Percentiles rank a stretch among this genome's conserved stretches.
Evolutionary conservation across 2,329 filamentous ascomycete genomes (phyloP).

Genomic region (Hypoxylon sp.): DNA sequence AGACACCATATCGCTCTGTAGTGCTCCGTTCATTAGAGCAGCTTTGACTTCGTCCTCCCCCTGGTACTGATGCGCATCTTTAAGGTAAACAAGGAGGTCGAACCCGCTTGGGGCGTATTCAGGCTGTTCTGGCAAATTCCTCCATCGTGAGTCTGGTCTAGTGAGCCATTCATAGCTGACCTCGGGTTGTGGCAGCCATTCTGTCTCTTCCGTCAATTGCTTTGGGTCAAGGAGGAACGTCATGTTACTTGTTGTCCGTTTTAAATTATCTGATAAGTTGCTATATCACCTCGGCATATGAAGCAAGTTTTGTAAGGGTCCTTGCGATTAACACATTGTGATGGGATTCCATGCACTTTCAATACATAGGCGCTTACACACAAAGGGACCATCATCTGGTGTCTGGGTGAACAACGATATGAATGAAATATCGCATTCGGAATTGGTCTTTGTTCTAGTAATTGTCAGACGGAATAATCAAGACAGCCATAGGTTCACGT

Average conservation of each 20-base stretch:
- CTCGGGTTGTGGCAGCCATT: too few species aligned
- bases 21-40: too few species aligned
- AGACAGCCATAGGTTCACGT: too few species aligned
- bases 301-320: not conserved
- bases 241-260: not conserved
- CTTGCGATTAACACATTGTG: not conserved
- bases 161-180: not conserved
- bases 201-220: too few species aligned
- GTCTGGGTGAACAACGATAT: not conserved
- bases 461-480: not conserved
- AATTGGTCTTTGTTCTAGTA: not conserved
- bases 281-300: not conserved
- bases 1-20: too few species aligned
- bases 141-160: slow-evolving; percentile 1
- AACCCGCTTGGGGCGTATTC: too few species aligned
- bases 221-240: too few species aligned
- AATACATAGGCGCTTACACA: not conserved
- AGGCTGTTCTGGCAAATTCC: not conserved
- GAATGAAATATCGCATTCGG: not conserved
- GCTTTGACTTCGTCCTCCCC: too few species aligned
- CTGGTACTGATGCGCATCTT: not conserved
- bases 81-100: slow-evolving; percentile 17
- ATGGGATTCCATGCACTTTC: not conserved
- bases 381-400: not conserved
- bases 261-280: not conserved